phyloP scores from a whole-genome alignment of 2,329 filamentous ascomycete genomes.

The Neurospora sp. region DNA sequence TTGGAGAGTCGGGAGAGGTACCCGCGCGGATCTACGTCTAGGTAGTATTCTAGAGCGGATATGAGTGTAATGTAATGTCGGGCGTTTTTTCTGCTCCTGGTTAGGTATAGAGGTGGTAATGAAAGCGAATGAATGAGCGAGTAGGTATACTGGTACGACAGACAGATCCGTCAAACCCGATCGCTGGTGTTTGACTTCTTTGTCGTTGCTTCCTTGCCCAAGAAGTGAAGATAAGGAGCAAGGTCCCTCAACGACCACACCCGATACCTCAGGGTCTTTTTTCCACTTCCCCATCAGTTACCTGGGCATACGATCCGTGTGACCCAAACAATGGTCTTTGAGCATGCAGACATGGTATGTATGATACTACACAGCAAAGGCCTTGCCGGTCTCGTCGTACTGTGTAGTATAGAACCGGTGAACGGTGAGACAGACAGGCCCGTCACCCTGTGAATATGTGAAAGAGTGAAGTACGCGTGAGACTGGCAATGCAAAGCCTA shows the following conservation, averaged over 20 bases:
- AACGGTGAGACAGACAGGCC: neutral
- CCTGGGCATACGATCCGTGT: neutral
- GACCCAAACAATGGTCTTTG: neutral
- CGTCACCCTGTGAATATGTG: neutral
- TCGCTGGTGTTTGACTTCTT: too few species aligned
- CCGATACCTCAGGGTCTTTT: neutral
- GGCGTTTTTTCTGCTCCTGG: neutral
- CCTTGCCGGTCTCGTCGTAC: neutral
- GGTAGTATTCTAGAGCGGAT: neutral
- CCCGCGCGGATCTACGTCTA: neutral
- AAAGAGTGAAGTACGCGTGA: neutral
- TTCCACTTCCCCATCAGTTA: neutral
- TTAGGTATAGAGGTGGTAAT: neutral
- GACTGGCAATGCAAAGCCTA: neutral
- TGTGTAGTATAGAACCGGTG: neutral
- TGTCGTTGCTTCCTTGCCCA: too few species aligned
- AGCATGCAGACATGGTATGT: too few species aligned
- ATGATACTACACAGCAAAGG: neutral
- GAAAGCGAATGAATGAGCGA: neutral
- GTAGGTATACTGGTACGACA: neutral
- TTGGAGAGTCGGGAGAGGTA: conserved; percentile 9
- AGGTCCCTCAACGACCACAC: neutral
- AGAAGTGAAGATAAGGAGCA: too few species aligned
- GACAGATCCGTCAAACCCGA: neutral
- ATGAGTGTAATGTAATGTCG: neutral